A percentile compares a stretch with the other conserved stretches of the same genome.
These are phyloP conservation scores for Zostera marina DNA, from an alignment of 116 monocot species.

Conservation along the genomic window DNA sequence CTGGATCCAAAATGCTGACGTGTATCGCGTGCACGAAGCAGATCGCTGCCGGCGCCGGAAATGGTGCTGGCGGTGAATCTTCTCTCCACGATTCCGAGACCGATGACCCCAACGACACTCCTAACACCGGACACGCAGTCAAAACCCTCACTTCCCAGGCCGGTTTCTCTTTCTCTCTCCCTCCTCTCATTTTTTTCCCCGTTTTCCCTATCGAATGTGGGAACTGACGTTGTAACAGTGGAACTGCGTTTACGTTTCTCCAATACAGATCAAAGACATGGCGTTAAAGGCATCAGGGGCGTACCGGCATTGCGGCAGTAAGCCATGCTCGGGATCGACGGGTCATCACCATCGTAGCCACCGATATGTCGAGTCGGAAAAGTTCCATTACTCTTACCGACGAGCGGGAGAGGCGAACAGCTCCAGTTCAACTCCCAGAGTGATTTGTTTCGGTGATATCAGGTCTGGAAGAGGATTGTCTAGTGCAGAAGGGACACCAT, in stretches of 20 bases:
- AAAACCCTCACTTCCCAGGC: conserved; percentile 1
- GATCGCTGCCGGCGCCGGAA: neutral
- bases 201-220: neutral
- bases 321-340: conserved; percentile 40
- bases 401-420: conserved; percentile 22
- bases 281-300: conserved; percentile 87
- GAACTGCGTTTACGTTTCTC: neutral
- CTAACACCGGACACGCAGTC: conserved; percentile 30
- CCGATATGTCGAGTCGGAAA: conserved; percentile 20
- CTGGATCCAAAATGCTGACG: conserved; percentile 40
- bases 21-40: conserved; percentile 61
- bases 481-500: conserved; percentile 53
- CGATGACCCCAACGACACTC: conserved; percentile 30
- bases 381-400: conserved; percentile 39
- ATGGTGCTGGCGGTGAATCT: conserved; percentile 10
- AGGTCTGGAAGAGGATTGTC: conserved; percentile 15
- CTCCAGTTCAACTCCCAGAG: conserved; percentile 32
- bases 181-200: neutral
- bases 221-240: too few relatives aligned
- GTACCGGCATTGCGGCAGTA: conserved; percentile 56
- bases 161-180: neutral
- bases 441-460: conserved; percentile 7
- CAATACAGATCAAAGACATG: conserved; percentile 72
- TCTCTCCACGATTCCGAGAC: conserved; percentile 22
- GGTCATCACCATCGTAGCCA: neutral